phyloP scores from a whole-genome alignment of 495 filamentous ascomycete genomes.

The Pyronema domesticum region DNA sequence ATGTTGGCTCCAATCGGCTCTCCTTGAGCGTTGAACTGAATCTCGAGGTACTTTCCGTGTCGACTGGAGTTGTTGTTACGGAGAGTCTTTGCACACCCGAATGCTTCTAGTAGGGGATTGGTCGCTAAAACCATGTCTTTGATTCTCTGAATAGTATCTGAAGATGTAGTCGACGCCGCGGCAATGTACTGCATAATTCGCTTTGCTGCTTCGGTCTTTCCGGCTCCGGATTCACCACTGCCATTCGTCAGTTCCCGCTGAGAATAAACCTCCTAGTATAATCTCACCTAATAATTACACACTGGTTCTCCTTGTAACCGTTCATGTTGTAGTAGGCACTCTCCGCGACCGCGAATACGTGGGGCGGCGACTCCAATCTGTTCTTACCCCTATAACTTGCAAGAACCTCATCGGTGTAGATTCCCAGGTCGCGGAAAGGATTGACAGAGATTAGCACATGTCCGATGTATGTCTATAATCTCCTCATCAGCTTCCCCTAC shows the following conservation, averaged over 20 bases:
- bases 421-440: slow-evolving; percentile 93
- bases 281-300: slow-evolving; percentile 74
- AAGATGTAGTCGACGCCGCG: slow-evolving; percentile 73
- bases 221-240: slow-evolving; percentile 81
- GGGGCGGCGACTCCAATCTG: slow-evolving; percentile 81
- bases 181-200: slow-evolving; percentile 99
- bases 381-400: slow-evolving; percentile 91
- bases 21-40: slow-evolving; percentile 87
- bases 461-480: slow-evolving; percentile 82
- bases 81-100: slow-evolving; percentile 94
- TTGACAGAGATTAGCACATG: slow-evolving; percentile 99
- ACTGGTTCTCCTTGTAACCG: slow-evolving; percentile 97
- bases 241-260: not conserved
- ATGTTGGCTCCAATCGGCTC: slow-evolving; percentile 94
- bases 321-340: slow-evolving; percentile 99
- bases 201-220: slow-evolving; percentile 99
- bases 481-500: not conserved
- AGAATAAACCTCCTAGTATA: not conserved
- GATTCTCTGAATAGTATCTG: slow-evolving; percentile 87
- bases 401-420: slow-evolving; percentile 88
- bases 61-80: slow-evolving; percentile 97
- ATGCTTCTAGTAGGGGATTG: slow-evolving; percentile 91
- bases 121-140: slow-evolving; percentile 99
- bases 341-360: slow-evolving; percentile 96
- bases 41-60: slow-evolving; percentile 94